Evolutionary conservation across 2,329 filamentous ascomycete genomes (phyloP).

Genomic region (Colletotrichum plurivorum): DNA sequence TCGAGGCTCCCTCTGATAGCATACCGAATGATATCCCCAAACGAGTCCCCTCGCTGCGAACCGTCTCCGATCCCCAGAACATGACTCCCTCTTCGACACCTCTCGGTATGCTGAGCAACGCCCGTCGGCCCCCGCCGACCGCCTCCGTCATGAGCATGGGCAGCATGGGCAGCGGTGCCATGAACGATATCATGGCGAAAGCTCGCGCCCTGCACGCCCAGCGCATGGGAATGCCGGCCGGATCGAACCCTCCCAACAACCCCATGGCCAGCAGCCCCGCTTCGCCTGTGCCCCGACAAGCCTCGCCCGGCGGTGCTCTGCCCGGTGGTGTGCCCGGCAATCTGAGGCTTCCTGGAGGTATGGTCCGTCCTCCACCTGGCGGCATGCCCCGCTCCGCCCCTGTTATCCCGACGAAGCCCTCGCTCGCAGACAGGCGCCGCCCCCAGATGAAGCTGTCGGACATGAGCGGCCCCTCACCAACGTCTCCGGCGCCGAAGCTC

Average conservation of each 20-base stretch:
- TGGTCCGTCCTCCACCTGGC: constrained; percentile 62
- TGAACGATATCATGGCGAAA: constrained; percentile 61
- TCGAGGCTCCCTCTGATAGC: constrained; percentile 55
- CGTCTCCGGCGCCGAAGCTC: constrained; percentile 53
- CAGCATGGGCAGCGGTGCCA: constrained; percentile 48
- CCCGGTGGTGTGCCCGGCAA: constrained; percentile 61
- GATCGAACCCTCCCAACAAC: constrained; percentile 41
- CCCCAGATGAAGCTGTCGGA: constrained; percentile 74
- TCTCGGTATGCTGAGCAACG: constrained; percentile 80
- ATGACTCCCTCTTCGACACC: constrained; percentile 91
- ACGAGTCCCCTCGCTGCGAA: constrained; percentile 71
- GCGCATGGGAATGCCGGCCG: constrained; percentile 57
- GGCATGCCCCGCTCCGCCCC: constrained; percentile 69
- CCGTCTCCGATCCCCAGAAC: constrained; percentile 70
- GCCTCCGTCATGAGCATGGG: constrained; percentile 49
- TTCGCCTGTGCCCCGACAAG: constrained; percentile 46
- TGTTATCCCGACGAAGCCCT: constrained; percentile 62
- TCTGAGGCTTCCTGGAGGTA: constrained; percentile 55
- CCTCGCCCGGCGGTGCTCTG: constrained; percentile 47
- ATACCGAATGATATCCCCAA: constrained; percentile 55
- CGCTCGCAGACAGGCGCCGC: constrained; percentile 77
- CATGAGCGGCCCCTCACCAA: constrained; percentile 54
- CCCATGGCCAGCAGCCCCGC: constrained; percentile 48
- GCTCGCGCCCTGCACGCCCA: constrained; percentile 63
- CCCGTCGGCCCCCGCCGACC: constrained; percentile 65